Evolutionary conservation across 192 early-diverging fungal genomes (phyloP).

Genomic region (Backusella luteola): DNA sequence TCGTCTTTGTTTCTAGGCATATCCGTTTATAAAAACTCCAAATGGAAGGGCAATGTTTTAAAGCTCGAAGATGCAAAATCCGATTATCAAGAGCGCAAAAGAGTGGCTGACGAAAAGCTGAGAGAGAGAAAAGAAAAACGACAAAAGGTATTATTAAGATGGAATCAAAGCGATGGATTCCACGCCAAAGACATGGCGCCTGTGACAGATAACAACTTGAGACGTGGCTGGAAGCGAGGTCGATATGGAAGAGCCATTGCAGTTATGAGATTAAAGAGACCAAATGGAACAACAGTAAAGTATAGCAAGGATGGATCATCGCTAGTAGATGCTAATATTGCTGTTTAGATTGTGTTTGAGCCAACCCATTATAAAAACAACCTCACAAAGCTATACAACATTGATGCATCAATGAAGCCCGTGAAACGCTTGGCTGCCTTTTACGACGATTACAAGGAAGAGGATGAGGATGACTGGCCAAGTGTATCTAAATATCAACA

Average conservation of each 20-base stretch:
- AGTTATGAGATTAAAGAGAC: slow-evolving; percentile 58
- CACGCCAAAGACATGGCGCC: slow-evolving; percentile 66
- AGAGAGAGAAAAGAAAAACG: slow-evolving; percentile 37
- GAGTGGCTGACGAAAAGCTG: slow-evolving; percentile 46
- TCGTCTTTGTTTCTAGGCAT: slow-evolving; percentile 37
- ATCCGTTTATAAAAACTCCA: slow-evolving; percentile 69
- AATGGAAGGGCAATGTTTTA: slow-evolving; percentile 82
- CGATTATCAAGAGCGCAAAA: slow-evolving; percentile 55
- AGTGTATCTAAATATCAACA: not conserved
- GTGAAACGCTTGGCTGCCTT: slow-evolving; percentile 17
- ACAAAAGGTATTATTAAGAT: slow-evolving; percentile 43
- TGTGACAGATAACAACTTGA: slow-evolving; percentile 69
- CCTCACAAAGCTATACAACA: slow-evolving; percentile 54
- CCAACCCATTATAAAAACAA: slow-evolving; percentile 67
- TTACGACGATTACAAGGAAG: slow-evolving; percentile 30
- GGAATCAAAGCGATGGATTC: slow-evolving; percentile 39
- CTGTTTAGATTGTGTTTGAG: slow-evolving; percentile 58
- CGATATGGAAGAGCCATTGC: slow-evolving; percentile 73
- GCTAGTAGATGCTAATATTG: not conserved
- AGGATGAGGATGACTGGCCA: not conserved
- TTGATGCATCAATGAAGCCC: slow-evolving; percentile 36
- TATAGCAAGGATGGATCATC: too few species aligned
- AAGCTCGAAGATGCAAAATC: slow-evolving; percentile 82
- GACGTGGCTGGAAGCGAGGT: slow-evolving; percentile 66
- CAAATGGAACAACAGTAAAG: slow-evolving; percentile 46